Base-by-base conservation (phyloP, 2,329 filamentous ascomycete species). In the Aspergillus sp. region DNA sequence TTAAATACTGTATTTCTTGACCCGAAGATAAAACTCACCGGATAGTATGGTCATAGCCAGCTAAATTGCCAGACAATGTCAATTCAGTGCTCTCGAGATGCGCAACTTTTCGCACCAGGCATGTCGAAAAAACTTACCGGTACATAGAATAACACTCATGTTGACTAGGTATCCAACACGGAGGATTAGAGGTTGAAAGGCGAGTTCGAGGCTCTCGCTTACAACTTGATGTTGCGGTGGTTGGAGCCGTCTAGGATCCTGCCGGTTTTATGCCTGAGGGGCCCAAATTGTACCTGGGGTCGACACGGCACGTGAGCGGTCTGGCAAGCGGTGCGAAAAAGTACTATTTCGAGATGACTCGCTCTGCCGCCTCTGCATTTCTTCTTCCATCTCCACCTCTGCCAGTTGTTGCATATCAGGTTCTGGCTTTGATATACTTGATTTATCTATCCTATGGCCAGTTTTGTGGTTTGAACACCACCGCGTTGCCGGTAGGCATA, bases 41-140 rank as follows among this genome's bases (percentile, higher is more conserved):
- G 63, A 91, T 90, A 30, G 88, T 90, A 74, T 89, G 88, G 74
- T 90, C 88, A 75, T 90, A 90, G 62, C 87, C 88, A 69, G 88
- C 88, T 85, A 72, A 63, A 59, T 62, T 50, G 55, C 64, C 57
- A 43, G 24, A 50, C 39, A 43, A 48, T 17, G 50, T 61, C 51
- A 61, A 56, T 52, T 50, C 51, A 45, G 52, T 43, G 36, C 30
- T 24, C 32, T n/a, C 41, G 9, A 13, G n/a, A 36, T 4, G 15
- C 42, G 45, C 3, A 32, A 3, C 18, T 20, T 17, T 9, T 7
- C 17, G 26, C 44, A 13, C 7, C 15, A n/a, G 11, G 12, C 17
- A 17, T 3, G 4, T 48, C 36, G 18, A 11, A 20, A 13, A 42
- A 30, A 65, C 80, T 71, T 74, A 87, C 85, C 85, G 59, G 85